Percentiles rank a stretch among this genome's conserved stretches.
Conservation (phyloP, 2,329 filamentous ascomycete species). For the Fusarium kyushuense region DNA sequence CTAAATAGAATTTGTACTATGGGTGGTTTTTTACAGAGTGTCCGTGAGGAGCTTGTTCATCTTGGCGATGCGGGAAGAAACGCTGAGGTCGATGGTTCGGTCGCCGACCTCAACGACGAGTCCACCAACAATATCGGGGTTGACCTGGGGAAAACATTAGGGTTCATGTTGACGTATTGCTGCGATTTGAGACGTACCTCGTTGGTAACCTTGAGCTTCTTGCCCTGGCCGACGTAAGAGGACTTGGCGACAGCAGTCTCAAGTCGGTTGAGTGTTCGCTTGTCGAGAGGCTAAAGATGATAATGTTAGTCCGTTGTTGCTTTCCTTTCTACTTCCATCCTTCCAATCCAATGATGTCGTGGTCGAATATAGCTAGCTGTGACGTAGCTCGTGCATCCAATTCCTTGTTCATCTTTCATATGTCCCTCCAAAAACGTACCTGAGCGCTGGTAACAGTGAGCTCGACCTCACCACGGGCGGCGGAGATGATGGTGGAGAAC, state of each 20-base stretch:
- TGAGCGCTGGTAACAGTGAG: slow-evolving; percentile 89
- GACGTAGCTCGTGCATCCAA: slow-evolving; percentile 27
- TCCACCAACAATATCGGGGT: slow-evolving; percentile 93
- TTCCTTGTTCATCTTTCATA: background rate
- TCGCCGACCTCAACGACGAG: slow-evolving; percentile 97
- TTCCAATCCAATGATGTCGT: slow-evolving; percentile 15
- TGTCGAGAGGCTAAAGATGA: slow-evolving; percentile 78
- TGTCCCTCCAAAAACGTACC: slow-evolving; percentile 64
- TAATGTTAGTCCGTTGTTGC: slow-evolving; percentile 35
- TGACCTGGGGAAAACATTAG: slow-evolving; percentile 70
- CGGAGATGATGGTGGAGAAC: slow-evolving; percentile 88
- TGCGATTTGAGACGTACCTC: slow-evolving; percentile 67
- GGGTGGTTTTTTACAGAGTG: slow-evolving; percentile 81
- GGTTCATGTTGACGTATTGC: background rate
- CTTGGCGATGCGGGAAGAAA: slow-evolving; percentile 93
- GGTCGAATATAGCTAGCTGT: slow-evolving; percentile 6
- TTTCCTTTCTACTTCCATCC: slow-evolving; percentile 1
- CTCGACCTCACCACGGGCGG: slow-evolving; percentile 92
- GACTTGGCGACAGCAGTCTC: slow-evolving; percentile 92
- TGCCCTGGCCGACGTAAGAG: slow-evolving; percentile 85
- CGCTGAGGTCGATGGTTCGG: slow-evolving; percentile 97
- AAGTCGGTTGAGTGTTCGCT: slow-evolving; percentile 85
- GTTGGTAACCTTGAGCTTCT: slow-evolving; percentile 98
- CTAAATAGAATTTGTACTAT: slow-evolving; percentile 46
- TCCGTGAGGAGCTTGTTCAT: slow-evolving; percentile 99